Evolutionary conservation across 1,284 basidiomycete genomes (phyloP).

Genomic region (Sporisorium graminicola): DNA sequence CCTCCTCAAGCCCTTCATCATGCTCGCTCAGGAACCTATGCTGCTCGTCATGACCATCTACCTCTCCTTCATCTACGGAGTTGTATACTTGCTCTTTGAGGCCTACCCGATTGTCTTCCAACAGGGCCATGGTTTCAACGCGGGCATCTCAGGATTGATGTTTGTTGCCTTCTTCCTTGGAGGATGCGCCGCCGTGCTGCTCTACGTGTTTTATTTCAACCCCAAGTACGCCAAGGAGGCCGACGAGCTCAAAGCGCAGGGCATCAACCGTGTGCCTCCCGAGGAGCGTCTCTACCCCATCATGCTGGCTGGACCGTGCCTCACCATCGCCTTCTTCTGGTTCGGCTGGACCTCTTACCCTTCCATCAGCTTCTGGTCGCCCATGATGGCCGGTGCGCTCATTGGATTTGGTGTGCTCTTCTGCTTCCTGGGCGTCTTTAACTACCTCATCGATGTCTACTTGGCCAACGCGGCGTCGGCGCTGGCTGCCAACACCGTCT

Average conservation of each 20-base stretch:
- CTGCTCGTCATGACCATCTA: conserved; percentile 79
- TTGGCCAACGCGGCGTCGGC: conserved; percentile 73
- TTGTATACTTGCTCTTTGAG: conserved; percentile 64
- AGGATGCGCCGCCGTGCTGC: conserved; percentile 36
- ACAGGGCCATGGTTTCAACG: conserved; percentile 61
- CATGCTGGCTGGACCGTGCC: conserved; percentile 67
- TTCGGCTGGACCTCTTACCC: conserved; percentile 61
- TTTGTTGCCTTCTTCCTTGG: conserved; percentile 69
- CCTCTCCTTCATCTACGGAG: conserved; percentile 80
- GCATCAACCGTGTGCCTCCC: conserved; percentile 61
- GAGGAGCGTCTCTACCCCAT: conserved; percentile 61
- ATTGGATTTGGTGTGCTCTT: conserved; percentile 72
- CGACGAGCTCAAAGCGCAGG: conserved; percentile 47
- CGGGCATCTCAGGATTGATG: conserved; percentile 64
- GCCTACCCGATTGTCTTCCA: conserved; percentile 69
- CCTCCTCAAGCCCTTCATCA: conserved; percentile 75
- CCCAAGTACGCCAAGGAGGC: conserved; percentile 50
- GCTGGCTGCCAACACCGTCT: conserved; percentile 78
- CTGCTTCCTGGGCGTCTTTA: conserved; percentile 74
- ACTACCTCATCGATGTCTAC: conserved; percentile 73
- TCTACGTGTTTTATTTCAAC: conserved; percentile 59
- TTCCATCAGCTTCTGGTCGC: conserved; percentile 70
- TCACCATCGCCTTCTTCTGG: conserved; percentile 71
- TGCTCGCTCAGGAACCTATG: conserved; percentile 81
- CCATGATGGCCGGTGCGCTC: conserved; percentile 72